Percentiles rank a stretch among this genome's conserved stretches.
Conservation (phyloP, 2,329 filamentous ascomycete species). For the Fonsecaea nubica region DNA sequence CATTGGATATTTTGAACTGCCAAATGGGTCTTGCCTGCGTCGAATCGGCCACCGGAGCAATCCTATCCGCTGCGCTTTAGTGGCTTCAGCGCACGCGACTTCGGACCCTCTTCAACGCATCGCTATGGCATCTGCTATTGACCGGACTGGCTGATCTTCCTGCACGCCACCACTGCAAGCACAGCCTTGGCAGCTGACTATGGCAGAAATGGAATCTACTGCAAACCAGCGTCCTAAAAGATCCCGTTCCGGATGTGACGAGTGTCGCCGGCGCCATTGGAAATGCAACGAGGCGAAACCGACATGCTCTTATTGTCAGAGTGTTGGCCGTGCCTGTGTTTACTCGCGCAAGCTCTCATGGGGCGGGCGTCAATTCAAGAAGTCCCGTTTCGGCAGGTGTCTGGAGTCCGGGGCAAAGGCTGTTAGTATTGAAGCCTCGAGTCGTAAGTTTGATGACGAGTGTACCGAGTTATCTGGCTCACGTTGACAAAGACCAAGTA, state of each 20-base stretch:
- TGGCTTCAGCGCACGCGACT: neutral
- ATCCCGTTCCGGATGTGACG: slow-evolving; percentile 19
- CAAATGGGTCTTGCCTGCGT: neutral
- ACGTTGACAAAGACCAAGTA: neutral
- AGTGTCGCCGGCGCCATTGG: slow-evolving; percentile 26
- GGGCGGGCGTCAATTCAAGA: slow-evolving; percentile 26
- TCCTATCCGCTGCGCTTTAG: neutral
- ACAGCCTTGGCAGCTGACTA: neutral
- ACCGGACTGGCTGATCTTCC: neutral
- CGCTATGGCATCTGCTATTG: neutral
- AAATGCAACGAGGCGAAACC: slow-evolving; percentile 27
- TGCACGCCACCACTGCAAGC: neutral
- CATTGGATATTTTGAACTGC: neutral
- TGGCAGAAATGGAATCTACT: slow-evolving; percentile 9
- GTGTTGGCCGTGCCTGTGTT: slow-evolving; percentile 13
- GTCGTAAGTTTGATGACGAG: slow-evolving; percentile 7
- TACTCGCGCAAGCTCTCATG: slow-evolving; percentile 23
- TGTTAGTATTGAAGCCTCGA: slow-evolving; percentile 8
- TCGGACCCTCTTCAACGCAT: neutral
- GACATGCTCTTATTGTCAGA: slow-evolving; percentile 13
- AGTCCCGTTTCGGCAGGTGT: slow-evolving; percentile 25
- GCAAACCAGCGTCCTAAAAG: slow-evolving; percentile 8
- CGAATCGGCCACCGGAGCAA: neutral
- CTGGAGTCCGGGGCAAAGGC: slow-evolving; percentile 9
- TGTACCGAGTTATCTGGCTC: neutral